phyloP scores from a whole-genome alignment of 108 stramenopile genomes.

The Poteriospumella lacustris region DNA sequence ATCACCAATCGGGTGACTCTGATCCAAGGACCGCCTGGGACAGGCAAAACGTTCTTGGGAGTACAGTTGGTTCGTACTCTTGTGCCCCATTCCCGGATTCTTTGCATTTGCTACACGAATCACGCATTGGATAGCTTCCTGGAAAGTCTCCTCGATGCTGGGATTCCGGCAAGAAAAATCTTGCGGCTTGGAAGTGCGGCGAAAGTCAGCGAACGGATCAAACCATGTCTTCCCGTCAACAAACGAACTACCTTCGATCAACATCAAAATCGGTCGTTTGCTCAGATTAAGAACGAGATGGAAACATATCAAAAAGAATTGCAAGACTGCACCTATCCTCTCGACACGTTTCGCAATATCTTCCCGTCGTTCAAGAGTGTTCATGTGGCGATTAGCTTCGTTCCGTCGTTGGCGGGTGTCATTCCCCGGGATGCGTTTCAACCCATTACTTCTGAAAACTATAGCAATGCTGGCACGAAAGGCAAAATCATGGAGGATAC shows the following conservation, averaged over 20 bases:
- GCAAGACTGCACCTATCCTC: no score
- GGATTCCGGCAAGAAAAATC: not conserved
- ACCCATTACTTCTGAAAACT: no score
- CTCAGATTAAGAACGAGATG: no score
- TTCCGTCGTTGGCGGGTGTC: no score
- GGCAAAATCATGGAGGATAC: no score
- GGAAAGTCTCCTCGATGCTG: constrained; percentile 32
- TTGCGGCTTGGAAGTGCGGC: constrained; percentile 1
- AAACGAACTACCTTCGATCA: not conserved
- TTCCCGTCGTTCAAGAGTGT: no score
- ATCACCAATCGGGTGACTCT: constrained; percentile 25
- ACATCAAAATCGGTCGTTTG: not conserved
- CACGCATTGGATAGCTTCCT: constrained; percentile 76
- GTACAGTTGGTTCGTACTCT: not conserved
- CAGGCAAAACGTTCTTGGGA: constrained; percentile 46
- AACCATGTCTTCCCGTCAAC: not conserved
- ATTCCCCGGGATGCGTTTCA: no score
- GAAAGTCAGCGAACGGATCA: not conserved
- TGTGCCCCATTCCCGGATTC: constrained; percentile 25
- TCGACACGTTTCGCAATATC: no score
- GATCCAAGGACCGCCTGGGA: constrained; percentile 50
- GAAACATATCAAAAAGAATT: no score
- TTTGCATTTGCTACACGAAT: constrained; percentile 65
- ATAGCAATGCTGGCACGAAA: no score
- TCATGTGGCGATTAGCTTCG: no score